Base-by-base conservation (phyloP, 2,329 filamentous ascomycete species). In the Colletotrichum zoysiae region DNA sequence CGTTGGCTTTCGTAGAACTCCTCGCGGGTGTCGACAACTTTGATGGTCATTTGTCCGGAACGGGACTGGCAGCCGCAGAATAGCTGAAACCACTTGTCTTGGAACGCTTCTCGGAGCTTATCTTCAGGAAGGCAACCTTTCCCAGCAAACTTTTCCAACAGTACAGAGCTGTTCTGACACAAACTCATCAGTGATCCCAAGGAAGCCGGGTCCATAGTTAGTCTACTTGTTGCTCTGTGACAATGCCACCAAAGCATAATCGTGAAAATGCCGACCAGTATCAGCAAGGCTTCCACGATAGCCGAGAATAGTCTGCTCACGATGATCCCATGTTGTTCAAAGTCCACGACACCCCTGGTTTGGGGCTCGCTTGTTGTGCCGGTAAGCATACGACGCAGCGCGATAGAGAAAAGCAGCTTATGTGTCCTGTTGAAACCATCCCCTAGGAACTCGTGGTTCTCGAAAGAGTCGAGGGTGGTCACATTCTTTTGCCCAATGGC, bases 271-370 rank as follows among this genome's bases (percentile, higher is more conserved):
- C 59, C 64, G 1, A 74, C 64, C 9, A 66, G 8, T 16, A 46
- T 2, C 14, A 84, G 60, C 0, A 83, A 16, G 0, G 53, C 70
- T 20, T 84, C 82, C 0, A 83, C 74, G 0, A 75, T 44, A 0
- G 76, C 76, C 0, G 82, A 79, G 12, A 82, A 77, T 0, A 71
- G 1, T 2, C 82, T 73, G 57, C 78, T 83, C 4, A 82, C 81
- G 0, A 81, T 60, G 0, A 84, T 75, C 0, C 79, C 82, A 0
- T 74, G 69, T 0, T 79, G 53, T 0, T 48, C 57, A 50, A 76
- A 74, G 0, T 78, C 64, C 0, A 77, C 26, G 0, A 64, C 53
- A 0, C 79, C 30, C 0, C 35, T 9, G 2, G 55, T 72, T 0
- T 23, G 16, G 3, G 6, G 7, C 3, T 42, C 42, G 6, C 1